Percentiles rank a stretch among this genome's conserved stretches.
These are phyloP conservation scores for Pterocarpus santalinus DNA, from an alignment of 306 rosid genomes.

Conservation along the genomic window DNA sequence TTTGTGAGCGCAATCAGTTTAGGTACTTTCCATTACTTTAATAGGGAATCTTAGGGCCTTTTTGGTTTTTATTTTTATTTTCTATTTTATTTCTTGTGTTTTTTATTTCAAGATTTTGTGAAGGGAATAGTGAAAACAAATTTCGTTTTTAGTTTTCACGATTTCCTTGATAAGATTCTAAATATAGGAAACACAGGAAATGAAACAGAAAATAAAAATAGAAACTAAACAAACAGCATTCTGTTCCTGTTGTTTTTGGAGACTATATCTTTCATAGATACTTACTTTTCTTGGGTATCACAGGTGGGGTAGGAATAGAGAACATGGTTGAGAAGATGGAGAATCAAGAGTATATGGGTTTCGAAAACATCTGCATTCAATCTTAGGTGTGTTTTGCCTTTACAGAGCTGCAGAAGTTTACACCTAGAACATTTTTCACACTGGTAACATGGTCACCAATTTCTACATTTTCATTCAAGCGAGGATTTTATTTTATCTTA, in stretches of 20 bases:
- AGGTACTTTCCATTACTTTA: conserved; percentile 55
- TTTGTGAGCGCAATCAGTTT: conserved; percentile 82
- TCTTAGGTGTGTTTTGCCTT: conserved; percentile 44
- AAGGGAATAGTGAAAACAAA: too few relatives aligned
- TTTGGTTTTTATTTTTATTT: too few relatives aligned
- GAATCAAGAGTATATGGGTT: conserved; percentile 81
- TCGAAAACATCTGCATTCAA: conserved; percentile 65
- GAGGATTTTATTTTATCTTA: not conserved
- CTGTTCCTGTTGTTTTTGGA: too few relatives aligned
- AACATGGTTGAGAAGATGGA: conserved; percentile 81
- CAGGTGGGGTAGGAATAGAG: conserved; percentile 86
- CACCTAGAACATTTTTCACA: not conserved
- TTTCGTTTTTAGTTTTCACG: too few relatives aligned
- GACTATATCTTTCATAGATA: not conserved
- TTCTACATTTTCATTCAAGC: conserved; percentile 37
- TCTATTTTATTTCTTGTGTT: too few relatives aligned
- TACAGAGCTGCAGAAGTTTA: not conserved
- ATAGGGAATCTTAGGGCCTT: not conserved
- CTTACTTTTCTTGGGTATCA: conserved; percentile 23
- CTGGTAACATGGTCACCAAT: conserved; percentile 1
- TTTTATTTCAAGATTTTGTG: too few relatives aligned
- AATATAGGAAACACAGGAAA: too few relatives aligned
- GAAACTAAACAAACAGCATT: too few relatives aligned
- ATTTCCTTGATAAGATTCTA: too few relatives aligned
- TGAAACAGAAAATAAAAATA: too few relatives aligned